Percentiles rank a stretch among this genome's conserved stretches.
phyloP scores from a whole-genome alignment of 345 rosid genomes.

The Ceriops decandra region DNA sequence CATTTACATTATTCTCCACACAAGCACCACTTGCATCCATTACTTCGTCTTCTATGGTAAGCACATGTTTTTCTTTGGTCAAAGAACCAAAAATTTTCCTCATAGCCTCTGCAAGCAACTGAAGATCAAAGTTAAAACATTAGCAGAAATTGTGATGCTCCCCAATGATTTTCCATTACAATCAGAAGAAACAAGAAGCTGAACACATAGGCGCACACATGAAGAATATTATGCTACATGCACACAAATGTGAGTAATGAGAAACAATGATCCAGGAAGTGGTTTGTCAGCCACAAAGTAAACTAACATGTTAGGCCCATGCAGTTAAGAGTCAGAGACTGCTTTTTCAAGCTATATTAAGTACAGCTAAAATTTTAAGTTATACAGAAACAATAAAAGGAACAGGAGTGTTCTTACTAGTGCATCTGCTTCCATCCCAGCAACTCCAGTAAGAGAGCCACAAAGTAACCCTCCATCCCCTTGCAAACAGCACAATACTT shows the following conservation, averaged over 20 bases:
- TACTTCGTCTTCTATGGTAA: constrained; percentile 66
- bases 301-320: not conserved
- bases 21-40: constrained; percentile 43
- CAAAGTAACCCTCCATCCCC: constrained; percentile 98
- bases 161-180: not conserved
- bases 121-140: constrained; percentile 39
- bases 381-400: not conserved
- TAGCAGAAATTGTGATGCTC: constrained; percentile 1
- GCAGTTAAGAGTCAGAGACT: not conserved
- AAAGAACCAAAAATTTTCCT: constrained; percentile 65
- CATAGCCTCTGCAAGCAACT: constrained; percentile 97
- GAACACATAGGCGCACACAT: not conserved
- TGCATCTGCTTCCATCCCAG: constrained; percentile 97
- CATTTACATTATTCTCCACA: constrained; percentile 45
- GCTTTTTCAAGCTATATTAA: not conserved
- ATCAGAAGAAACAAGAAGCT: not conserved
- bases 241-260: not conserved
- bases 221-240: not conserved
- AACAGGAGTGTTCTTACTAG: constrained; percentile 52
- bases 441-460: constrained; percentile 90
- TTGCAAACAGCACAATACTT: constrained; percentile 82
- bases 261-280: not conserved
- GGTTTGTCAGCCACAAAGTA: not conserved
- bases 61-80: constrained; percentile 48
- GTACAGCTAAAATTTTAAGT: not conserved